A percentile compares a stretch with the other conserved stretches of the same genome.
These are phyloP conservation scores for Colletotrichum shisoi DNA, from an alignment of 2,329 filamentous ascomycete genomes.

Conservation along the genomic window DNA sequence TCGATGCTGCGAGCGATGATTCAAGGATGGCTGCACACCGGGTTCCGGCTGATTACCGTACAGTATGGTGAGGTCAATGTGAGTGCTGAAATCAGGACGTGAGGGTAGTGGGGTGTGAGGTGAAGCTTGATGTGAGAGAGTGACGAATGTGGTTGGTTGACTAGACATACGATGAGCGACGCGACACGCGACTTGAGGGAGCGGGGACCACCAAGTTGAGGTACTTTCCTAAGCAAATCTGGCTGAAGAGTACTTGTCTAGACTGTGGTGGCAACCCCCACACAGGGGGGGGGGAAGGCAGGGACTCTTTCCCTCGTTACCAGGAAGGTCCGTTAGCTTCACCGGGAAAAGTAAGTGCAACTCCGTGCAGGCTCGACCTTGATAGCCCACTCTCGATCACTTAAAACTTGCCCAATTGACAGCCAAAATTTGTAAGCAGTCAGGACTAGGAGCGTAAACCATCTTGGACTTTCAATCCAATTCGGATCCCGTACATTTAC, in stretches of 20 bases:
- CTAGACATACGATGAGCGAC: not conserved
- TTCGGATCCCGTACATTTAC: too few relatives aligned
- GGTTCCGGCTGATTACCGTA: too few relatives aligned
- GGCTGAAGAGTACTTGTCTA: slow-evolving; percentile 6
- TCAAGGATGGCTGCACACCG: not conserved
- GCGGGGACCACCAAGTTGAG: not conserved
- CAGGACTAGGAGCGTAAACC: too few relatives aligned
- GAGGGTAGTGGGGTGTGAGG: not conserved
- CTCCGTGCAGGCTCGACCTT: not conserved
- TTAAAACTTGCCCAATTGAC: too few relatives aligned
- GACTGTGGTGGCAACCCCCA: not conserved
- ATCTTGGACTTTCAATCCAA: too few relatives aligned
- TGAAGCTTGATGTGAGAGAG: too few relatives aligned
- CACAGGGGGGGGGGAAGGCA: not conserved
- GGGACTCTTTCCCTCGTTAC: not conserved
- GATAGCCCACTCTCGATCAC: not conserved
- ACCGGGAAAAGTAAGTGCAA: slow-evolving; percentile 2
- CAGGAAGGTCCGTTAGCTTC: not conserved
- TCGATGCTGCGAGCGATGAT: not conserved
- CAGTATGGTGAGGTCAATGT: not conserved
- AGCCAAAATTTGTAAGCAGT: too few relatives aligned
- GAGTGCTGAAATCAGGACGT: not conserved
- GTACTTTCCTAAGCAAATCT: not conserved
- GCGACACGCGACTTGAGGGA: slow-evolving; percentile 28
- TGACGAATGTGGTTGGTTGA: slow-evolving; percentile 1